Base-by-base conservation (phyloP, 139 green algal species). In the Deuterostichococcus epilithicus region DNA sequence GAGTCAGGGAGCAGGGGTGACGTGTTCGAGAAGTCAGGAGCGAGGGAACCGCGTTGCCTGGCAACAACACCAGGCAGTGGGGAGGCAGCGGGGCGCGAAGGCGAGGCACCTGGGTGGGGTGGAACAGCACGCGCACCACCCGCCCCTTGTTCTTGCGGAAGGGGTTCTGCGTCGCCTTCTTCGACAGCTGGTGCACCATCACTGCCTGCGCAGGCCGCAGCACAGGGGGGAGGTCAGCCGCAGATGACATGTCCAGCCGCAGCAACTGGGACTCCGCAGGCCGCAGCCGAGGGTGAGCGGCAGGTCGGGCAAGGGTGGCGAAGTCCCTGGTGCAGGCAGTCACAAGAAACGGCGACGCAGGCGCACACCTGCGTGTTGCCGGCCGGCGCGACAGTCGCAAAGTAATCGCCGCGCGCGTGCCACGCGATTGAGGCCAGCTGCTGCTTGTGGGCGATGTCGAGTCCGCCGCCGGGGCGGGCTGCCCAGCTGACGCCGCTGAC, bases 351-450 rank as follows among this genome's bases (percentile, higher is more conserved):
- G 10, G 13, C 10, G 42, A 52, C 3, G 18, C 13, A 30, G 18
- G 47, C 13, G 23, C 78, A 0, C 70, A 88, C 90, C 87, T 92
- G 88, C 30, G 89, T 92, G 81, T 90, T 91, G 39, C 92, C 91
- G n/a, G 85, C 86, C 2, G 92, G 93, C 20, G 88, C 87, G 22
- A 95, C 90, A 1, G 81, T 90, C 0, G 86, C 86, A 75, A 98
- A 97, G 86, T 98, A 98, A 82, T 99, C 95, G 0, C 95, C 95
- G 1, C 90, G 82, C 4, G 68, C 81, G 77, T 98, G 95, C 95
- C 95, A 98, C 1, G 92, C 83, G 3, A 97, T 69, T 10, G 86
- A 73, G 37, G 36, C 76, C 22, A 97, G 81, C 30, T 74, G 36
- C 67, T 87, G 83, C 66, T 72, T 70, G 76, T 85, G 82, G 33